These are phyloP conservation scores for Mucor lusitanicus DNA, from an alignment of 371 early-diverging fungal species.

Conservation along the genomic window DNA sequence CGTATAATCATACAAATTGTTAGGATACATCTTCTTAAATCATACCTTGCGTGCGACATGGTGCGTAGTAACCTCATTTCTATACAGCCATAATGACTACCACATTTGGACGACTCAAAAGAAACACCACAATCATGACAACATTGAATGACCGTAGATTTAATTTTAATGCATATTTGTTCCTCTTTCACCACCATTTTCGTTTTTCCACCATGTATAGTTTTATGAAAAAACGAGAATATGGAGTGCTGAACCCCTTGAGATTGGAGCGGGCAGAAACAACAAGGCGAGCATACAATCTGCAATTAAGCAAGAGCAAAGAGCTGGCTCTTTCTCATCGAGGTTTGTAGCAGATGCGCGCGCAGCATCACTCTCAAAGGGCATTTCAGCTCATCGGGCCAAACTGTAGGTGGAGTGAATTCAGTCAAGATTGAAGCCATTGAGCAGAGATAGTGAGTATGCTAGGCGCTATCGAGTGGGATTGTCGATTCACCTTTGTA, in stretches of 20 bases:
- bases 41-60: too few relatives aligned
- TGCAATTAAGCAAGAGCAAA: conserved; percentile 41
- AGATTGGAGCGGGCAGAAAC: conserved; percentile 39
- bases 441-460: conserved; percentile 63
- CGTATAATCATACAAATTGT: too few relatives aligned
- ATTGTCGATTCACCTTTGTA: conserved; percentile 13
- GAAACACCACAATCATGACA: too few relatives aligned
- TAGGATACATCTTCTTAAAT: too few relatives aligned
- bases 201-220: conserved; percentile 27
- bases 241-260: conserved; percentile 34
- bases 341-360: conserved; percentile 21
- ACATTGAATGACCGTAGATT: background rate
- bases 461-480: too few relatives aligned
- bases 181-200: background rate
- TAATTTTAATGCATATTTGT: background rate
- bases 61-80: too few relatives aligned
- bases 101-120: too few relatives aligned
- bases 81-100: too few relatives aligned
- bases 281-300: conserved; percentile 34
- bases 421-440: conserved; percentile 57
- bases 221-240: conserved; percentile 37
- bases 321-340: conserved; percentile 38
- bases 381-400: background rate
- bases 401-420: conserved; percentile 49
- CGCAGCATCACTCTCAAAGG: background rate